phyloP scores from a whole-genome alignment of 108 stramenopile species.

The Cyclotella baltica region DNA sequence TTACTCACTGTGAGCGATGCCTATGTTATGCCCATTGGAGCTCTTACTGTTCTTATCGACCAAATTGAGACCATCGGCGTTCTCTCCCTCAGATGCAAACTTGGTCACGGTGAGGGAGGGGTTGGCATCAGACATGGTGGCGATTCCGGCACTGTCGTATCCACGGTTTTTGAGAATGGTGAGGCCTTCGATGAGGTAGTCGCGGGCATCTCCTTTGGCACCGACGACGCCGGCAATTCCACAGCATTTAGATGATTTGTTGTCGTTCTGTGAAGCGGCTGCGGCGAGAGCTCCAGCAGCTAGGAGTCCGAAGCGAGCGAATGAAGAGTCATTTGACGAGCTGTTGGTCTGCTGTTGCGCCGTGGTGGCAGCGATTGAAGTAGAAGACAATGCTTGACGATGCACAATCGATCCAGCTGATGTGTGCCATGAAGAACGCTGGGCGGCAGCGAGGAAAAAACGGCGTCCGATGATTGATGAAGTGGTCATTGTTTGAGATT shows the following conservation, averaged over 20 bases:
- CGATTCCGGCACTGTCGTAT: slow-evolving; percentile 98
- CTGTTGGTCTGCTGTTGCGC: not conserved
- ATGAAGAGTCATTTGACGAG: not conserved
- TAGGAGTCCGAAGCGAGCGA: slow-evolving; percentile 14
- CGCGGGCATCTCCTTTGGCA: slow-evolving; percentile 52
- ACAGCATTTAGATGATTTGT: slow-evolving; percentile 49
- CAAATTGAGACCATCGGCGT: slow-evolving; percentile 93
- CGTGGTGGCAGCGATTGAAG: slow-evolving; percentile 18
- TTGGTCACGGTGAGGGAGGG: slow-evolving; percentile 78
- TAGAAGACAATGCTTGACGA: slow-evolving; percentile 28
- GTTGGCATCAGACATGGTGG: slow-evolving; percentile 71
- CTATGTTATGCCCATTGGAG: slow-evolving; percentile 81
- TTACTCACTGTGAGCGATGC: slow-evolving; percentile 99
- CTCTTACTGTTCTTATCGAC: slow-evolving; percentile 69
- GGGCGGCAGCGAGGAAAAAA: slow-evolving; percentile 40
- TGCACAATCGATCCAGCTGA: slow-evolving; percentile 22
- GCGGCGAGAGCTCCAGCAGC: slow-evolving; percentile 38
- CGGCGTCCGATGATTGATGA: slow-evolving; percentile 41
- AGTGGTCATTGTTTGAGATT: slow-evolving; percentile 24
- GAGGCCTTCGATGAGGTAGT: slow-evolving; percentile 92
- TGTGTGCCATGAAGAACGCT: slow-evolving; percentile 22
- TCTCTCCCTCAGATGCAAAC: slow-evolving; percentile 93
- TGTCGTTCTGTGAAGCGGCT: not conserved
- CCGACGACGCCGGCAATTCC: slow-evolving; percentile 70
- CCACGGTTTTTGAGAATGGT: slow-evolving; percentile 98